Percentiles rank a stretch among this genome's conserved stretches.
phyloP scores from a whole-genome alignment of 768 basidiomycete species.

The Mrakia frigida region DNA sequence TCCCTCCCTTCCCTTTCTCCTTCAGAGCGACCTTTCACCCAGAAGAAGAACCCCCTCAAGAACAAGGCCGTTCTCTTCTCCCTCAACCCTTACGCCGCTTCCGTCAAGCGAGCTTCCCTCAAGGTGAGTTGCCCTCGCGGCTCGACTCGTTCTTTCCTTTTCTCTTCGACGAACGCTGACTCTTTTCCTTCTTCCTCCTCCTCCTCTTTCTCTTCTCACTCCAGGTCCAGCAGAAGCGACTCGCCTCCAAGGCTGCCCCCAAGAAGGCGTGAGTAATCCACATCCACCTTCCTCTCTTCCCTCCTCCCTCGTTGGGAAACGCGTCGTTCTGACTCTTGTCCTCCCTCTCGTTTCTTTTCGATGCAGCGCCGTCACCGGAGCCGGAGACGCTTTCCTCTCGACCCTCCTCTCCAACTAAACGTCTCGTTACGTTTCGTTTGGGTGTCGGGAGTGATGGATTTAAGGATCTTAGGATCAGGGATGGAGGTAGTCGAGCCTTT shows the following conservation, averaged over 20 bases:
- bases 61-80: slow-evolving; percentile 68
- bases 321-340: no score
- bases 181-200: slow-evolving; percentile 47
- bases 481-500: neutral
- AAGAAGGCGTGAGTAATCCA: slow-evolving; percentile 49
- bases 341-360: neutral
- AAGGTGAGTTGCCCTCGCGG: slow-evolving; percentile 11
- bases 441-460: neutral
- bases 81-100: slow-evolving; percentile 86
- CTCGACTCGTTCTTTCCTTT: neutral
- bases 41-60: slow-evolving; percentile 87
- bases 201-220: slow-evolving; percentile 14
- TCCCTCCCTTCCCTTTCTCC: neutral
- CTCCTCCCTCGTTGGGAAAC: neutral
- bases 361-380: slow-evolving; percentile 51
- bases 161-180: slow-evolving; percentile 21
- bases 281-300: neutral
- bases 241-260: slow-evolving; percentile 51
- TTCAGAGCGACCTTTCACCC: slow-evolving; percentile 80
- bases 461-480: neutral
- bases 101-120: slow-evolving; percentile 34
- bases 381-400: slow-evolving; percentile 76
- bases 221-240: slow-evolving; percentile 65
- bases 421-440: neutral
- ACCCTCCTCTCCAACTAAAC: slow-evolving; percentile 78